Conservation (phyloP, 371 early-diverging fungal genomes). For the Syncephalastrum monosporum region DNA sequence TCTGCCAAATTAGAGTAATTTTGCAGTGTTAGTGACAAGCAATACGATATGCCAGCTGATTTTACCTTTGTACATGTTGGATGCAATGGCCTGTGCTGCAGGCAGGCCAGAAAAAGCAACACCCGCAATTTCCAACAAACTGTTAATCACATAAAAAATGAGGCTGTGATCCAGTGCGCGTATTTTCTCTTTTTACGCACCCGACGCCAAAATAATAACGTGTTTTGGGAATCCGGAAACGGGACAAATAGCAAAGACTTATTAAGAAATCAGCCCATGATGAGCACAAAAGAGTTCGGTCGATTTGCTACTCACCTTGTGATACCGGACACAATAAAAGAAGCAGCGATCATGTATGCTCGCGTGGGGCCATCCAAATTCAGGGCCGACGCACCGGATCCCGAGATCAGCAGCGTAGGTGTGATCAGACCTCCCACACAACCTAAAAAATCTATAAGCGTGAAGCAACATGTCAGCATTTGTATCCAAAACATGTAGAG, state of each 20-base stretch:
- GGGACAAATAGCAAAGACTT: conserved; percentile 10
- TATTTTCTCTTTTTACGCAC: background rate
- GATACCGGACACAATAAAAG: conserved; percentile 32
- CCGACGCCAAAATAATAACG: conserved; percentile 42
- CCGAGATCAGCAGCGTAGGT: conserved; percentile 40
- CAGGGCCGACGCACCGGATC: conserved; percentile 32
- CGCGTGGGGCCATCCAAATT: conserved; percentile 39
- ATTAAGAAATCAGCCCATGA: too few relatives aligned
- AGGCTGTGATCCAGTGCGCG: background rate
- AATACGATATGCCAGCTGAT: too few relatives aligned
- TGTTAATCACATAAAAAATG: background rate
- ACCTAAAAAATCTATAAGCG: conserved; percentile 25
- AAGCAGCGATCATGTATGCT: conserved; percentile 42
- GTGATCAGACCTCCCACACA: conserved; percentile 45
- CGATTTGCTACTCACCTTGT: background rate
- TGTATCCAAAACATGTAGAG: background rate
- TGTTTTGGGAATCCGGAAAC: conserved; percentile 38
- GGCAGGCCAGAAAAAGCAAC: conserved; percentile 22
- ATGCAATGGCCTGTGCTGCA: conserved; percentile 18
- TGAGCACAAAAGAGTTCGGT: too few relatives aligned
- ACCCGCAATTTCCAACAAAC: conserved; percentile 27
- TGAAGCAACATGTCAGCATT: background rate
- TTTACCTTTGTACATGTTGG: conserved; percentile 29
- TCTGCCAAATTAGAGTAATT: background rate
- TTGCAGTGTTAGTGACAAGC: too few relatives aligned